phyloP scores from a whole-genome alignment of 1,139 yeast genomes.

The Geotrichum macrosporum region DNA sequence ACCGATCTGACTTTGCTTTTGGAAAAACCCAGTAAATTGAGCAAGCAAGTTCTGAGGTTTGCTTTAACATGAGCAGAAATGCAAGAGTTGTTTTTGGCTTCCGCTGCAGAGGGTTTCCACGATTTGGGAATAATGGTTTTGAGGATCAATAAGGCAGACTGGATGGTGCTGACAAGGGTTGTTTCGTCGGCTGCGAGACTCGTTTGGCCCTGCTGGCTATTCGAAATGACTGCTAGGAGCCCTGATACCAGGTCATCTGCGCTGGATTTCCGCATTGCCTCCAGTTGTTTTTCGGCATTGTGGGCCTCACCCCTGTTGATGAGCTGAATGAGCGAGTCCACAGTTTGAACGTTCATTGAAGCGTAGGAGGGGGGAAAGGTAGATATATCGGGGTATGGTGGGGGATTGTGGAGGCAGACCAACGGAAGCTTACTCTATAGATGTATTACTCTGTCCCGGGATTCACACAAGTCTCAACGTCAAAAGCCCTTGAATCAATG shows the following conservation, averaged over 20 bases:
- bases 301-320: slow-evolving; percentile 12
- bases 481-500: no score
- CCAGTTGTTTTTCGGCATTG: slow-evolving; percentile 12
- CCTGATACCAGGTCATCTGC: slow-evolving; percentile 8
- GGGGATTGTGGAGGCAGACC: no score
- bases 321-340: slow-evolving; percentile 11
- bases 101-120: slow-evolving; percentile 83
- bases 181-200: background rate
- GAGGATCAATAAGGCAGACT: slow-evolving; percentile 64
- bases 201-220: background rate
- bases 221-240: slow-evolving; percentile 5
- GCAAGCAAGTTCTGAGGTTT: slow-evolving; percentile 48
- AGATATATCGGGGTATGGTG: no score
- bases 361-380: no score
- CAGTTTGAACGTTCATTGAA: slow-evolving; percentile 14
- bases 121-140: slow-evolving; percentile 59
- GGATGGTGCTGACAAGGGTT: slow-evolving; percentile 39
- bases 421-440: no score
- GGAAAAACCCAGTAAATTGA: slow-evolving; percentile 47
- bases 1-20: slow-evolving; percentile 62
- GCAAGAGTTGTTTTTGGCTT: slow-evolving; percentile 61
- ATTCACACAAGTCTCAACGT: no score
- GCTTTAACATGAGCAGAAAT: slow-evolving; percentile 51
- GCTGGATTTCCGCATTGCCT: slow-evolving; percentile 8
- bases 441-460: no score